Evolutionary conservation across 257 asterid species (phyloP), one percentile per base, ranked within the genome.

Genomic region (Cynanchum wilfordii): DNA sequence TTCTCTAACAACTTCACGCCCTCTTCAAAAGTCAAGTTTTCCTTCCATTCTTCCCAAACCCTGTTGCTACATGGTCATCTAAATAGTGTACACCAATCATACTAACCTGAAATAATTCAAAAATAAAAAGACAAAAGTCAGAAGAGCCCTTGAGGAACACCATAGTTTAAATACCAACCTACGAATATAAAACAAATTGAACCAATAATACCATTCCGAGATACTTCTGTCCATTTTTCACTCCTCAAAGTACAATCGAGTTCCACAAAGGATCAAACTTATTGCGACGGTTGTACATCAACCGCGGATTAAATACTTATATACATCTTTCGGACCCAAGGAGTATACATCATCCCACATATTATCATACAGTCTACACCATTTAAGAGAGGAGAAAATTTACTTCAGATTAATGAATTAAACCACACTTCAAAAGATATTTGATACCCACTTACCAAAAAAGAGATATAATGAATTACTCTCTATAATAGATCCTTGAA

Each of bases 331-430:
- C 27, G 99, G 99, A 22, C 99, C 97, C 85, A 94, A 84, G 49
- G 97, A 94, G 85, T 91, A 91, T 4, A 95, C 99, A 72, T 94
- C 97, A 69, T 94, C 99, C 99, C 99, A 94, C 97, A 91, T 91
- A 85, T 84, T 87, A 82, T 94, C 99, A 54, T 79, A 63, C 74
- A 94, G 81, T 81, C 99, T 94, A 79, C 85, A 86, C 49, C 40
- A 38, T 78, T 49, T 73, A 75, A 83, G 56, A n/a, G 71, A 49
- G n/a, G n/a, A n/a, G n/a, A n/a, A 4, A 17, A 29, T 22, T n/a
- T 36, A 63, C 10, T 29, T 66, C 77, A 65, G 70, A 51, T 11
- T 55, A 51, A 49, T n/a, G n/a, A n/a, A n/a, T n/a, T n/a, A n/a
- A n/a, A 50, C 50, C 6, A 59, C n/a, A 70, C 44, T 49, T 69